Evolutionary conservation across 176 grass and related monocot genomes (phyloP), one percentile per base, ranked within the genome.

Genomic region (Triticum dicoccoides): DNA sequence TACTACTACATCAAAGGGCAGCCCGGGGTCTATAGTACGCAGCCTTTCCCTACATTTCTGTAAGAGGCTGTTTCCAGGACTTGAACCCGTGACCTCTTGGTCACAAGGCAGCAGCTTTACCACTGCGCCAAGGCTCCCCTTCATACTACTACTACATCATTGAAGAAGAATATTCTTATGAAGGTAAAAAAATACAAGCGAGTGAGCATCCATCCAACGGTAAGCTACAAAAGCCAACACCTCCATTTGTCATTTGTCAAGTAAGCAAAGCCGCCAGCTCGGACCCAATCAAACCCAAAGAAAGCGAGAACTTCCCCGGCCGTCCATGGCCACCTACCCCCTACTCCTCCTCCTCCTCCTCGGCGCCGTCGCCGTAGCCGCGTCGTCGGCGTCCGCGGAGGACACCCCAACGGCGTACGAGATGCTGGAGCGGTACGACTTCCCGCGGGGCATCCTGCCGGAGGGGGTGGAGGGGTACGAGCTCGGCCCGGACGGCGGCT

Each of bases 401-500:
- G 42, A 6, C 41, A 49, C 41, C 3, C 72, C 72, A 44, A 75
- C 72, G 42, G 72, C 72, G 44, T 75, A 75, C 42, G 72, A 75
- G 42, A 75, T 75, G 72, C 72, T 75, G 72, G 72, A 75, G 42
- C 72, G 72, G 72, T 75, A 49, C 72, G 72, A 75, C 72, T 75
- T 75, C 72, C 72, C 72, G 13, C 72, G 41, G 72, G 72, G 72
- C 42, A 75, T 75, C 72, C 72, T 75, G 72, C 72, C 72, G 72
- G 41, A 49, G 10, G 72, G 72, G 6, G 72, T 75, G 72, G 24
- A 49, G 3, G 72, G 72, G 42, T 75, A 75, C 72, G 72, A 75
- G 42, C 72, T 75, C 42, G 41, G 42, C 7, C 72, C 72, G 23
- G 72, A 75, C 72, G 72, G 72, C 72, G 23, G 7, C 72, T 75